phyloP scores from a whole-genome alignment of 2,329 filamentous ascomycete species.

The Fusarium dimerum region DNA sequence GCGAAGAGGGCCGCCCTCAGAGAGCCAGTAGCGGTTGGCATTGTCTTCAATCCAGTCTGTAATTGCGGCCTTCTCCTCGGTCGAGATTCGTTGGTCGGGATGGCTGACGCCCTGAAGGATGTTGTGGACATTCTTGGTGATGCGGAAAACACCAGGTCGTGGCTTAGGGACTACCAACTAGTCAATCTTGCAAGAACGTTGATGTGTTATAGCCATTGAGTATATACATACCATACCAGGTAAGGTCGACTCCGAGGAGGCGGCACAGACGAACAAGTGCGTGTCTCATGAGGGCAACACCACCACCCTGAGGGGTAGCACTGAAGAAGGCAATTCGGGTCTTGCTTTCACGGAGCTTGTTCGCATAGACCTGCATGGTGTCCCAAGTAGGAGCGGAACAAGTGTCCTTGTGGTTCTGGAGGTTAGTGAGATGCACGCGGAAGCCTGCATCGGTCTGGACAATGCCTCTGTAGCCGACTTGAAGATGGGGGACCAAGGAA shows the following conservation, averaged over 20 bases:
- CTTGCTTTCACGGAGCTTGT: slow-evolving; percentile 62
- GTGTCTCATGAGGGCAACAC: slow-evolving; percentile 80
- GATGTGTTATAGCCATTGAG: not conserved
- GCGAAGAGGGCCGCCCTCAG: slow-evolving; percentile 65
- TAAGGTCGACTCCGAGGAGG: slow-evolving; percentile 66
- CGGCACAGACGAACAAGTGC: slow-evolving; percentile 72
- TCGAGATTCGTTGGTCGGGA: slow-evolving; percentile 63
- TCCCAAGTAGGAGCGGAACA: slow-evolving; percentile 66
- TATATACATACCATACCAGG: slow-evolving; percentile 63
- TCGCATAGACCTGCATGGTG: slow-evolving; percentile 62
- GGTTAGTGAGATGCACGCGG: slow-evolving; percentile 57
- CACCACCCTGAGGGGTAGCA: slow-evolving; percentile 78
- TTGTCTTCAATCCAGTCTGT: slow-evolving; percentile 74
- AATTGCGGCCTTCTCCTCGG: slow-evolving; percentile 63
- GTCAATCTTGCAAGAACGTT: not conserved
- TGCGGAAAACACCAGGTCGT: slow-evolving; percentile 75
- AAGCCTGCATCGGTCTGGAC: slow-evolving; percentile 72
- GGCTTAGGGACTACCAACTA: slow-evolving; percentile 67
- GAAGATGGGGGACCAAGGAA: slow-evolving; percentile 66
- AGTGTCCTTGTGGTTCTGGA: slow-evolving; percentile 61
- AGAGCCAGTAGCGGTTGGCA: slow-evolving; percentile 73
- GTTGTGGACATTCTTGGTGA: slow-evolving; percentile 88
- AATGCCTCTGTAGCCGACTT: slow-evolving; percentile 65
- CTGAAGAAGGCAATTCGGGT: slow-evolving; percentile 78
- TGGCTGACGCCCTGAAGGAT: slow-evolving; percentile 78